Evolutionary conservation across 2,329 filamentous ascomycete species (phyloP), one percentile per base, ranked within the genome.

Genomic region (Neophaeococcomyces aloes): DNA sequence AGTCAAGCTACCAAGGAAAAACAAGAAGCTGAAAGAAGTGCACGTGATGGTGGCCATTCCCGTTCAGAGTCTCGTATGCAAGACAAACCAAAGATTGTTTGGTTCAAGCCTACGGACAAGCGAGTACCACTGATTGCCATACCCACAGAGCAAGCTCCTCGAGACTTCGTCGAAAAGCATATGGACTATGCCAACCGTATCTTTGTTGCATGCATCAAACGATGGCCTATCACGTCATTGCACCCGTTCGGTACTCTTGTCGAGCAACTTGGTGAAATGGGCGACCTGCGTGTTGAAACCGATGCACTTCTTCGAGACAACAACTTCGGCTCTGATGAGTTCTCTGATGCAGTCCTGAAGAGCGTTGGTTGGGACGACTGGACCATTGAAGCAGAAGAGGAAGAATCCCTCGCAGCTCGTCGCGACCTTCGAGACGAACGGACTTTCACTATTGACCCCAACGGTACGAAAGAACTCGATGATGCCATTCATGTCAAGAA

Each of bases 51-150:
- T 50, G 74, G 75, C 52, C 67, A 69, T 42, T 80, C 83, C 50
- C 76, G 75, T 48, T 76, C 81, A 42, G 81, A 91, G 53, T 81
- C 83, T 52, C 85, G 88, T 42, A 78, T 85, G 51, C 87, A 93
- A 61, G 91, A 98, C 52, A 95, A 95, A 68, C 91, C 91, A 51
- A 98, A 98, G 79, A 98, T 98, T 66, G 91, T 98, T 32, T 98
- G 91, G 91, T 98, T 98, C 72, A 98, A 98, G 73, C 91, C 91
- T 46, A 98, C 91, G 1, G 91, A 98, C 68, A 96, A 98, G 76
- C 86, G 91, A 60, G 91, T 98, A 37, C 91, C 91, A 38, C 73
- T 98, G 53, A 98, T 98, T 64, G 91, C 91, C 42, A 98, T 98
- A 52, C 91, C 91, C 1, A 98, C 91, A 2, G 91, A 98, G 64